These are phyloP conservation scores for Monosporascus sp. DNA, from an alignment of 2,329 filamentous ascomycete species.

Conservation along the genomic window DNA sequence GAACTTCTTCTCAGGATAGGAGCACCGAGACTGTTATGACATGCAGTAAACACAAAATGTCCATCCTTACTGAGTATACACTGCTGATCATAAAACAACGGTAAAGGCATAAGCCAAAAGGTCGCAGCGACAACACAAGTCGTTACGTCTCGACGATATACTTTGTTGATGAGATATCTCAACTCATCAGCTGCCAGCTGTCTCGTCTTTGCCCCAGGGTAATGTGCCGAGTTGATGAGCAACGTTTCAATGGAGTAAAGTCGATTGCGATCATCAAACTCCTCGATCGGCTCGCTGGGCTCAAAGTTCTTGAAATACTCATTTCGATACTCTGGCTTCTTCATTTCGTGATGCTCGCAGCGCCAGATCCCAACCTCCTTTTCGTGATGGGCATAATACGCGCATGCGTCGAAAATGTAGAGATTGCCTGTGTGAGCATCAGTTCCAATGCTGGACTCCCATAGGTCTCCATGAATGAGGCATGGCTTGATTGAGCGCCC, in stretches of 20 bases:
- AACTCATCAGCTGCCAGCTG: constrained; percentile 5
- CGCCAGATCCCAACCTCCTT: constrained; percentile 16
- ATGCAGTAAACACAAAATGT: background rate
- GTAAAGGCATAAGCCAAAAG: too few species aligned
- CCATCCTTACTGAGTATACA: too few species aligned
- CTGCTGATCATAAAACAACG: too few species aligned
- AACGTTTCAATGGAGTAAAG: constrained; percentile 18
- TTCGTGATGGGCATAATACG: constrained; percentile 18
- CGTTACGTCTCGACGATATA: background rate
- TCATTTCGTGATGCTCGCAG: constrained; percentile 11
- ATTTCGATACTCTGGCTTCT: constrained; percentile 8
- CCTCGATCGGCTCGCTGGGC: constrained; percentile 16
- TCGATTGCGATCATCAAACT: constrained; percentile 19
- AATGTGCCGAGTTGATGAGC: constrained; percentile 15
- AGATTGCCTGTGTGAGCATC: constrained; percentile 11
- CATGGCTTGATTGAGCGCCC: constrained; percentile 11
- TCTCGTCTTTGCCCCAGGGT: constrained; percentile 6
- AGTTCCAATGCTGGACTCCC: constrained; percentile 15
- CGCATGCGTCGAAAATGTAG: constrained; percentile 12
- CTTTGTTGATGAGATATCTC: constrained; percentile 10
- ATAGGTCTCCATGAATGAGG: constrained; percentile 17
- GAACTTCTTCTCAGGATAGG: too few species aligned
- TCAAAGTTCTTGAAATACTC: constrained; percentile 16
- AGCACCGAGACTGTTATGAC: too few species aligned
- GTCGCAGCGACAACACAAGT: too few species aligned